Evolutionary conservation across 768 basidiomycete species (phyloP).

Genomic region (Lepiota brunneoincarnata): DNA sequence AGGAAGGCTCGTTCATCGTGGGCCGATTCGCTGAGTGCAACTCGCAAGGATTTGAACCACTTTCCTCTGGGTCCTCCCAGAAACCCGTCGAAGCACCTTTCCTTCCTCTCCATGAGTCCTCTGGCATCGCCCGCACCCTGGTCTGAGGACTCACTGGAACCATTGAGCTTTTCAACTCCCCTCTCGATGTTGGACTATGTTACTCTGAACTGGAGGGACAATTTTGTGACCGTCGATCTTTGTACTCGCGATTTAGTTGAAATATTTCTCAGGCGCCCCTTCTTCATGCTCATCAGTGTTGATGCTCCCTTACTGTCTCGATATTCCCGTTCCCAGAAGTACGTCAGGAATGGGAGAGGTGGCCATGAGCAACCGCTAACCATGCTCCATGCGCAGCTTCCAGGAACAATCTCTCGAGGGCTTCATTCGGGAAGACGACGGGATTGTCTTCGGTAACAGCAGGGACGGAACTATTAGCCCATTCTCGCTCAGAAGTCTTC

Average conservation of each 20-base stretch:
- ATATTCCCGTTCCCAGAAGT: slow-evolving; percentile 58
- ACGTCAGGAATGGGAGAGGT: slow-evolving; percentile 14
- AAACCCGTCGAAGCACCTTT: slow-evolving; percentile 29
- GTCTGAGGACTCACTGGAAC: slow-evolving; percentile 15
- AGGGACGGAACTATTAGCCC: slow-evolving; percentile 10
- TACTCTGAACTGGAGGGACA: slow-evolving; percentile 75
- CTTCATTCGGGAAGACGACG: slow-evolving; percentile 76
- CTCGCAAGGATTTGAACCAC: slow-evolving; percentile 10
- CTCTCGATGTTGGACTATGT: slow-evolving; percentile 64
- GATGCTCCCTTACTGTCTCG: slow-evolving; percentile 80
- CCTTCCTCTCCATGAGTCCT: slow-evolving; percentile 37
- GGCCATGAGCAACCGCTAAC: not conserved
- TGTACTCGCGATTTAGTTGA: slow-evolving; percentile 52
- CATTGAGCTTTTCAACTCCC: slow-evolving; percentile 43
- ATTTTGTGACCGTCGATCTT: slow-evolving; percentile 83
- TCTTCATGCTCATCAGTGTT: slow-evolving; percentile 79
- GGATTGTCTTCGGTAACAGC: slow-evolving; percentile 53
- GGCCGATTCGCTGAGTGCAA: slow-evolving; percentile 9
- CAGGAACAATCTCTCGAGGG: slow-evolving; percentile 51
- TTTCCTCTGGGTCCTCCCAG: slow-evolving; percentile 4
- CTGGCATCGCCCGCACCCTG: slow-evolving; percentile 27
- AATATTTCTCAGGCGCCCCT: slow-evolving; percentile 81
- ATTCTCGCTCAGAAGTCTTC: slow-evolving; percentile 30
- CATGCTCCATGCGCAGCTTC: slow-evolving; percentile 12
- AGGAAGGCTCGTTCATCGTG: slow-evolving; percentile 1